A percentile compares a stretch with the other conserved stretches of the same genome.
Conservation (phyloP, 495 filamentous ascomycete species). For the Penicillium taxi region DNA sequence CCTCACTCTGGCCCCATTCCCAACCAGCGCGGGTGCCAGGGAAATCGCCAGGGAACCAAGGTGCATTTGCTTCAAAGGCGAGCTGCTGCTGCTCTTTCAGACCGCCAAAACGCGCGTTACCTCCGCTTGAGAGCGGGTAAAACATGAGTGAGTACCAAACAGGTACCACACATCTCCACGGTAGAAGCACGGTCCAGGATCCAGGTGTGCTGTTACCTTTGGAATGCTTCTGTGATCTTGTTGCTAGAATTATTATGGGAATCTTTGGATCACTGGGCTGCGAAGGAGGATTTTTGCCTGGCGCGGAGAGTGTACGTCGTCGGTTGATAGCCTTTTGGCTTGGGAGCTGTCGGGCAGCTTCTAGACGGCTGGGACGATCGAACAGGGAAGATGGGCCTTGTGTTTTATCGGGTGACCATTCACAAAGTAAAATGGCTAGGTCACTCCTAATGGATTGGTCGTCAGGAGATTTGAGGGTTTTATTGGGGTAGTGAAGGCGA, state of each 20-base stretch:
- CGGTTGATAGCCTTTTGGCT: conserved; percentile 82
- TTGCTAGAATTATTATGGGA: conserved; percentile 65
- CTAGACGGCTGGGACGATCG: conserved; percentile 54
- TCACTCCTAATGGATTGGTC: conserved; percentile 37
- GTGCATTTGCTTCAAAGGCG: conserved; percentile 65
- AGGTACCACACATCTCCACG: conserved; percentile 83
- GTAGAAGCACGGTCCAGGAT: conserved; percentile 77
- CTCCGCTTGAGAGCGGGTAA: conserved; percentile 71
- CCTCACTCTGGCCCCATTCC: conserved; percentile 64
- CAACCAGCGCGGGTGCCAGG: conserved; percentile 75
- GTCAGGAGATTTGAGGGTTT: conserved; percentile 28
- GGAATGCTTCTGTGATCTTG: conserved; percentile 32
- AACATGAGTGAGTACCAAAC: conserved; percentile 86
- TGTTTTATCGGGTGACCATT: conserved; percentile 61
- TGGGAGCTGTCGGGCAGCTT: conserved; percentile 55
- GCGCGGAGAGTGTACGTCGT: conserved; percentile 59
- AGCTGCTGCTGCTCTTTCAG: conserved; percentile 73
- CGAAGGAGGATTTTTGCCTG: conserved; percentile 55
- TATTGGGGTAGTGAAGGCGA: conserved; percentile 62
- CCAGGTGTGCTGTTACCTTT: conserved; percentile 47
- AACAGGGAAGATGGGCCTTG: conserved; percentile 55
- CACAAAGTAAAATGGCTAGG: conserved; percentile 50
- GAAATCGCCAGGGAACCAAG: conserved; percentile 86
- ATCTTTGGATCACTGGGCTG: conserved; percentile 68
- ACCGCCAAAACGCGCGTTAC: conserved; percentile 75